Evolutionary conservation across 164 flowering plant genomes (phyloP), one percentile per base, ranked within the genome.

Genomic region (Chimonanthus salicifolius): DNA sequence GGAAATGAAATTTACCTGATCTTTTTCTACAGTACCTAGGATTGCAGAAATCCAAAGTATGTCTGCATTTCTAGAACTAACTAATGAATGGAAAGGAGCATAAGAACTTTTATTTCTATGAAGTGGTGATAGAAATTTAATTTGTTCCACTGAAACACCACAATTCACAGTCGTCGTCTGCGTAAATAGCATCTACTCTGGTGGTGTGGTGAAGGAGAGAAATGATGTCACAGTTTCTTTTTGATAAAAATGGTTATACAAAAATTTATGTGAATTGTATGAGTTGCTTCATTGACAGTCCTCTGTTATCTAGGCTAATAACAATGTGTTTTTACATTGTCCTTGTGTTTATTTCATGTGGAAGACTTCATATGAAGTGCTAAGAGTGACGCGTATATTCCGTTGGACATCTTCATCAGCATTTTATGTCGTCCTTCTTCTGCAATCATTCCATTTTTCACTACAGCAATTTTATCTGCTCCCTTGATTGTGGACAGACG

Each of bases 351-450:
- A 47, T 68, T 3, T 49, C 15, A 68, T 68, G 70, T 15, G 43
- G 70, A 48, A 18, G 84, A 71, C 20, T 77, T 83, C 69, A 71
- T 74, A 45, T 89, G 90, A 71, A 90, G 87, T n/a, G 96, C 90
- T 1, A 87, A 89, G 44, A 89, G 67, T 7, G 92, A 85, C 3
- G 90, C 89, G 75, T 91, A 91, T 45, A 84, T 83, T 0, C 96
- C 96, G 64, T 79, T 78, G 3, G 46, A 20, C 1, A 87, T 84
- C 80, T 77, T 81, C 85, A 90, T 80, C 49, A 90, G 82, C 33
- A 0, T 76, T n/a, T 88, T 89, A 71, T 91, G 96, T 8, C 77
- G 82, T 62, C 94, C 96, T 69, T 86, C 78, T 82, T 91, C 96
- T 9, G 86, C 90, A 65, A 89, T 73, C 47, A 71, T 87, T 9